phyloP scores from a whole-genome alignment of 345 rosid species.

The Heritiera littoralis region DNA sequence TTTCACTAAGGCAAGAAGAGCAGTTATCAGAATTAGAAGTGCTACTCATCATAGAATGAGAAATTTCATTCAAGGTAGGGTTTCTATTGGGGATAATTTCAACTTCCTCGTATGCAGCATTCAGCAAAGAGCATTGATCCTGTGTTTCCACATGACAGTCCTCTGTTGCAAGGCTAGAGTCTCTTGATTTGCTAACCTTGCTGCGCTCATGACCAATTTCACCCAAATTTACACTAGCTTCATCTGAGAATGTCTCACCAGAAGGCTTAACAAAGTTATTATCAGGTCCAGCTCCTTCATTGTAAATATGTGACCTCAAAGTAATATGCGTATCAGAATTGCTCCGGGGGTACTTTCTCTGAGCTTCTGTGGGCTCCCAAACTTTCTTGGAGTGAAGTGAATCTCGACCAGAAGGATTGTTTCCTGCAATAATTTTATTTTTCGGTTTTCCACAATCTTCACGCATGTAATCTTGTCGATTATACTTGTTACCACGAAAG shows the following conservation, averaged over 20 bases:
- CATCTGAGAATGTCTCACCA: conserved; percentile 38
- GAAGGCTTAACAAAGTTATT: conserved; percentile 32
- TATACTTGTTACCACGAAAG: conserved; percentile 53
- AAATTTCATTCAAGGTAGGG: conserved; percentile 28
- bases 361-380: conserved; percentile 81
- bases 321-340: conserved; percentile 62
- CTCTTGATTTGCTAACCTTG: conserved; percentile 28
- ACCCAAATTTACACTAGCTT: conserved; percentile 46
- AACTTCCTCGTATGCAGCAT: conserved; percentile 40
- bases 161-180: conserved; percentile 27
- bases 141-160: conserved; percentile 37
- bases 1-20: conserved; percentile 87
- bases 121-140: conserved; percentile 34
- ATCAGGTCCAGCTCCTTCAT: conserved; percentile 42
- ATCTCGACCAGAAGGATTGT: conserved; percentile 46
- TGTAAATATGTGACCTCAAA: conserved; percentile 45
- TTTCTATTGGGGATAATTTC: conserved; percentile 33
- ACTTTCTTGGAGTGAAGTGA: conserved; percentile 56
- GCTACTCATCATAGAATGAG: conserved; percentile 50
- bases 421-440: conserved; percentile 45
- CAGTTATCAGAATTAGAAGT: conserved; percentile 81
- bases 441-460: conserved; percentile 58
- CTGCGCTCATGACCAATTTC: conserved; percentile 35
- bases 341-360: conserved; percentile 61
- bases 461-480: conserved; percentile 48